A percentile compares a stretch with the other conserved stretches of the same genome.
Evolutionary conservation across 352 stramenopile genomes (phyloP).

Genomic region (Phytophthora capsici): DNA sequence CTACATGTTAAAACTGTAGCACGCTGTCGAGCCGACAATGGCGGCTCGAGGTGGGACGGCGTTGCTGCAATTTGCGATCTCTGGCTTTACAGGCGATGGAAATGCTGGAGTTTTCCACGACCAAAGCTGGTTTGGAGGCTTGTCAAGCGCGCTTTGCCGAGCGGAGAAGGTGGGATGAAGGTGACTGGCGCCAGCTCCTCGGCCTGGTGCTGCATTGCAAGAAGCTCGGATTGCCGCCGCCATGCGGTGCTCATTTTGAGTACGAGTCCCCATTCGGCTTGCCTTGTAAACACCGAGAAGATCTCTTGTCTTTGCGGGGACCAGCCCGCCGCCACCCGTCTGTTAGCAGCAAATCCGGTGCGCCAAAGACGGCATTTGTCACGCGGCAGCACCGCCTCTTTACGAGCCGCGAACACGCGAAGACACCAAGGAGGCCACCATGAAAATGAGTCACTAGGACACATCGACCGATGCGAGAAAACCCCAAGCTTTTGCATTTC

Average conservation of each 20-base stretch:
- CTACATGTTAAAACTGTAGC: constrained; percentile 6
- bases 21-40: constrained; percentile 16
- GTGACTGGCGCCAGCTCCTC: constrained; percentile 29
- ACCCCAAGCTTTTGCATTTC: background rate
- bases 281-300: constrained; percentile 25
- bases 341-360: constrained; percentile 20
- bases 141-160: background rate
- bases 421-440: constrained; percentile 3
- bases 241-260: background rate
- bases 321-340: constrained; percentile 13
- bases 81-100: background rate
- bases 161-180: constrained; percentile 37
- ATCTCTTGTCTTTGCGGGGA: constrained; percentile 19
- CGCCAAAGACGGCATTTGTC: background rate
- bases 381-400: constrained; percentile 18
- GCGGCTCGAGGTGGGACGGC: constrained; percentile 5
- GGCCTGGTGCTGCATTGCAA: constrained; percentile 25
- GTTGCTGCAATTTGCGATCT: constrained; percentile 1
- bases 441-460: constrained; percentile 27
- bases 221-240: constrained; percentile 11
- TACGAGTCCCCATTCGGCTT: background rate
- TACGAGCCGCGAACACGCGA: background rate
- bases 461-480: constrained; percentile 19
- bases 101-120: no score
- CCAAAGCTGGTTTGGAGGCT: background rate